Evolutionary conservation across 2,329 filamentous ascomycete genomes (phyloP).

Genomic region (Decorospora gaudefroyi): DNA sequence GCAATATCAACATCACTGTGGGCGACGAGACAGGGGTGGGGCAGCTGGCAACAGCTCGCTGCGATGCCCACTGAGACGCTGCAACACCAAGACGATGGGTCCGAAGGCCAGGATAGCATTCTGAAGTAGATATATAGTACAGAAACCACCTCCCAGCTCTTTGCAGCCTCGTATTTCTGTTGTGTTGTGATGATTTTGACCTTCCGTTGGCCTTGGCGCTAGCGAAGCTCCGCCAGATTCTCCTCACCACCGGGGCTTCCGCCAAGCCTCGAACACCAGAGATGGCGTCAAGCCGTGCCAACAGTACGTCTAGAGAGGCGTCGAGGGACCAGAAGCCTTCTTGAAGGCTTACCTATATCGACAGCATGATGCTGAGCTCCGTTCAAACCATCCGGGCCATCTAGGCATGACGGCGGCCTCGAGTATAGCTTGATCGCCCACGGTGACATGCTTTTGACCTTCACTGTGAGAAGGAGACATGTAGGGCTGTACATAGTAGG

Average conservation of each 20-base stretch:
- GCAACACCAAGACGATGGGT: conserved; percentile 12
- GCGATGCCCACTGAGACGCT: conserved; percentile 10
- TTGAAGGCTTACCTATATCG: background rate
- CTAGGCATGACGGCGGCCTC: too few species aligned
- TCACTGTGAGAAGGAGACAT: too few species aligned
- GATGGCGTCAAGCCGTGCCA: background rate
- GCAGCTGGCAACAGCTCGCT: background rate
- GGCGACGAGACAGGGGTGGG: background rate
- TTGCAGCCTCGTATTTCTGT: background rate
- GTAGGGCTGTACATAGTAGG: too few species aligned
- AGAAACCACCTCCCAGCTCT: background rate
- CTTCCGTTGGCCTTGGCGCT: conserved; percentile 4
- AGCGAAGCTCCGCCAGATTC: conserved; percentile 2
- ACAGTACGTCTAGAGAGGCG: background rate
- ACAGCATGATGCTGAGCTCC: too few species aligned
- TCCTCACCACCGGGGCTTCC: conserved; percentile 5
- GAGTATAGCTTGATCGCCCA: too few species aligned
- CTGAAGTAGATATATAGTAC: conserved; percentile 6
- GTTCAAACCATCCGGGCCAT: too few species aligned
- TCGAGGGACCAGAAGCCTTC: background rate
- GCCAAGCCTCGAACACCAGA: background rate
- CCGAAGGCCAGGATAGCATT: background rate
- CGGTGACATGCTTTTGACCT: too few species aligned
- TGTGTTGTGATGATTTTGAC: conserved; percentile 3
- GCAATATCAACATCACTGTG: background rate